Percentiles rank a stretch among this genome's conserved stretches.
Conservation (phyloP, 345 rosid genomes). For the Firmiana major region DNA sequence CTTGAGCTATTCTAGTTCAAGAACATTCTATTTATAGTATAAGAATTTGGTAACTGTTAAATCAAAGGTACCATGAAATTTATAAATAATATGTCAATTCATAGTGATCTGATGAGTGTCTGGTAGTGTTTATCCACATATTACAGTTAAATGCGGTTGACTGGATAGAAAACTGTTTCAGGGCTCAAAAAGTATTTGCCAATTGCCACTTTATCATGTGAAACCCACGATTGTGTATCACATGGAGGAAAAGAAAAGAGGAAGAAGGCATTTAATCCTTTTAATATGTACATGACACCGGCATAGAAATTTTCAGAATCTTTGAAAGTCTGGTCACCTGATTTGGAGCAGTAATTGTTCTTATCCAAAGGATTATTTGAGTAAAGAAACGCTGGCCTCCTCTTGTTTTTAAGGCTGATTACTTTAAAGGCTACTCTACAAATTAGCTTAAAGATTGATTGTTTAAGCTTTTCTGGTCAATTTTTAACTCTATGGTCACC, state of each 20-base stretch:
- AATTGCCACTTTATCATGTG: not conserved
- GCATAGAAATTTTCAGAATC: not conserved
- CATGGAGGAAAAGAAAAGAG: not conserved
- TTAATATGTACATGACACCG: not conserved
- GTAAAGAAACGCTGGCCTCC: not conserved
- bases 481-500: not conserved
- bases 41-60: not conserved
- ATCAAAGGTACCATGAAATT: not conserved
- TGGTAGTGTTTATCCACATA: not conserved
- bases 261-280: not conserved
- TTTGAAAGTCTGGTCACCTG: not conserved
- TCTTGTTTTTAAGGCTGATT: too few species aligned
- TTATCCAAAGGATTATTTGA: not conserved
- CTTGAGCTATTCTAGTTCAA: constrained; percentile 10
- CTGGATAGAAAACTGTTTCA: not conserved
- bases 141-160: not conserved
- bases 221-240: constrained; percentile 2
- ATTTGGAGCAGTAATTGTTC: not conserved
- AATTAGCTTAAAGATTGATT: not conserved
- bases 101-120: not conserved
- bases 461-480: not conserved
- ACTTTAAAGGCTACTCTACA: not conserved
- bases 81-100: too few species aligned
- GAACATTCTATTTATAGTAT: constrained; percentile 10
- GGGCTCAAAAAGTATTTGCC: too few species aligned